Base-by-base conservation (phyloP, 2,329 filamentous ascomycete species). In the Neofusicoccum ribis region DNA sequence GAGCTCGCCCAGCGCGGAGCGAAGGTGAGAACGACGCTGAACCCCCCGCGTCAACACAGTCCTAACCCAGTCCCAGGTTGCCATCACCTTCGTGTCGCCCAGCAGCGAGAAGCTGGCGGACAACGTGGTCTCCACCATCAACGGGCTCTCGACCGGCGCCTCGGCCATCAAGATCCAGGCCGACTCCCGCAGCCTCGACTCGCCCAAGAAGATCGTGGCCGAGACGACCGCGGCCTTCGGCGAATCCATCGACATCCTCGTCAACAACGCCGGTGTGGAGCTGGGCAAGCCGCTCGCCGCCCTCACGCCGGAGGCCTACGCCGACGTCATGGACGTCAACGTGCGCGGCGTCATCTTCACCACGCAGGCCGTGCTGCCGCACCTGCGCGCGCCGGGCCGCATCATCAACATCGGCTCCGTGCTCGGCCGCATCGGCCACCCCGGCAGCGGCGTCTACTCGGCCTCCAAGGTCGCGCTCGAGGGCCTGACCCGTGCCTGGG, bases 251-350 rank as follows among this genome's bases (percentile, higher is more conserved):
- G 87, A 98, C 76, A 85, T 98, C 3, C 81, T 99, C 66, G 92
- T 99, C 27, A 99, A 99, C 81, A 98, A 98, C 83, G 94, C 94
- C 91, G 96, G 79, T 20, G 94, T 97, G 66, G 94, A 91, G 78
- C 93, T 93, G 68, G 86, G 96, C 12, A 94, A 91, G 52, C 88
- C 90, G 74, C 92, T 93, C 1, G 93, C 93, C n/a, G 86, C 91
- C 46, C 97, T 98, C 74, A 85, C 84, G 14, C 84, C 91, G 72
- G 88, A 89, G 65, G 93, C 98, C 80, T 90, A 97, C 72, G 84
- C 90, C 71, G 73, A 88, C 76, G 97, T 98, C 93, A 91, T 97
- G 75, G 81, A 86, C 51, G 98, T 94, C 65, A 99, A 99, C 77
- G 93, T 98, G 60, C 94, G 91, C 1, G 94, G 95, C 34, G 84